Conservation (phyloP, 768 basidiomycete genomes). For the Leccinum broughii region DNA sequence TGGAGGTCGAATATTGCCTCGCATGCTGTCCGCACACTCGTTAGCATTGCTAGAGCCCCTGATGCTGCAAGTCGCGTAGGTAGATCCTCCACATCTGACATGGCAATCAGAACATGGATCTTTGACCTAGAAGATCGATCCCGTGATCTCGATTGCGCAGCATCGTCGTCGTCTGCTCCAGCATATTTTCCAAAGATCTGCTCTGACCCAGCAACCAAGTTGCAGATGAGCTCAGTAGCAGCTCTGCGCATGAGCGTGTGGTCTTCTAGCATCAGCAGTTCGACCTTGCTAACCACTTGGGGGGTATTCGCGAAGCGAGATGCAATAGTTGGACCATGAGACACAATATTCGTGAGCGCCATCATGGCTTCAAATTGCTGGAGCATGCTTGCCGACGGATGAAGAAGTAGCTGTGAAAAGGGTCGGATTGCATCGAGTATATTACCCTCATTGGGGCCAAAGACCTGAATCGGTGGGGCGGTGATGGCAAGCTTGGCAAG, state of each 20-base stretch:
- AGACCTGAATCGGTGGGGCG: conserved; percentile 84
- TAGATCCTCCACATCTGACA: conserved; percentile 84
- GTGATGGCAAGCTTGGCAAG: conserved; percentile 93
- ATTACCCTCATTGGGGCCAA: conserved; percentile 79
- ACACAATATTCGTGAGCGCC: conserved; percentile 95
- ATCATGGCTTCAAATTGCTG: conserved; percentile 93
- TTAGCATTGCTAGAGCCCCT: conserved; percentile 84
- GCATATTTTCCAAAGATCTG: conserved; percentile 74
- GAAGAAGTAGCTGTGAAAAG: conserved; percentile 69
- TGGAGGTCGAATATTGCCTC: conserved; percentile 62
- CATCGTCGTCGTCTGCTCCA: conserved; percentile 35
- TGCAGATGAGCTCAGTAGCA: conserved; percentile 89
- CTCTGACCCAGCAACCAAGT: conserved; percentile 79
- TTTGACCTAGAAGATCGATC: conserved; percentile 48
- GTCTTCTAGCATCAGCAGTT: conserved; percentile 78
- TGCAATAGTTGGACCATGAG: conserved; percentile 65
- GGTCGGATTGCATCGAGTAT: conserved; percentile 85
- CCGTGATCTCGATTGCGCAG: conserved; percentile 44
- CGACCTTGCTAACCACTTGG: conserved; percentile 63
- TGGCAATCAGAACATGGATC: conserved; percentile 78
- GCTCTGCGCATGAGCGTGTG: conserved; percentile 83
- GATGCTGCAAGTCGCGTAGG: conserved; percentile 88
- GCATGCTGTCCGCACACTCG: conserved; percentile 61
- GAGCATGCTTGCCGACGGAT: conserved; percentile 66
- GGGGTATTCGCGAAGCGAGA: conserved; percentile 63